Base-by-base conservation (phyloP, 2,329 filamentous ascomycete genomes). In the Colletotrichum sp. region DNA sequence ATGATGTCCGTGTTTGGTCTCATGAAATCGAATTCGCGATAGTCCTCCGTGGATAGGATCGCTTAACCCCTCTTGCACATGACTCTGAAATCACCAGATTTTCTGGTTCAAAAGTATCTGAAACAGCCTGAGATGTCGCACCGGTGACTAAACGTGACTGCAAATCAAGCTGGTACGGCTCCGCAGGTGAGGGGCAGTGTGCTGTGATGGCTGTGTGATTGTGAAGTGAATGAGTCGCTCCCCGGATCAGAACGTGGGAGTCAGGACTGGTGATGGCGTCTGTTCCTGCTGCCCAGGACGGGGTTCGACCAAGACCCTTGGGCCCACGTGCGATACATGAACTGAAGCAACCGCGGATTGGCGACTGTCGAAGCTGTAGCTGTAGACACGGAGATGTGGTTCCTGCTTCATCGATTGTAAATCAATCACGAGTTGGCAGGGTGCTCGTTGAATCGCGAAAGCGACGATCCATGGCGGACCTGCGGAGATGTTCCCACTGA, bases 61-160 rank as follows among this genome's bases (percentile, higher is more conserved):
- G 57, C n/a, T 48, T 30, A 32, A 24, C 14, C 57, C 28, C 68
- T 26, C 61, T 32, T 24, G 24, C 26, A 26, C 68, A 70, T 70
- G 57, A 70, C 68, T 63, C 61, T 36, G 14, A 7, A 32, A 61
- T 32, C 34, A 26, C 16, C 12, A 24, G 68, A 52, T 63, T 63
- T 34, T 34, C 16, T 10, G 21, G 30, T 43, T 39, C 67, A 43
- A 43, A 36, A 60, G 32, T 7, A 39, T 63, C 57, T 63, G 68
- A 70, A 63, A 70, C 68, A 63, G 68, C 57, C 68, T 63, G 57
- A 52, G 34, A 61, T 70, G 68, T 70, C 57, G 57, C 68, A 70
- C 34, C 57, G 68, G 26, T 13, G 36, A n/a, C 36, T 28, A 70
- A 63, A 61, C 57, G 68, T 52, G 57, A 70, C 68, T 63, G 68